These are phyloP conservation scores for Fusarium irregulare DNA, from an alignment of 2,329 filamentous ascomycete species.

Conservation along the genomic window DNA sequence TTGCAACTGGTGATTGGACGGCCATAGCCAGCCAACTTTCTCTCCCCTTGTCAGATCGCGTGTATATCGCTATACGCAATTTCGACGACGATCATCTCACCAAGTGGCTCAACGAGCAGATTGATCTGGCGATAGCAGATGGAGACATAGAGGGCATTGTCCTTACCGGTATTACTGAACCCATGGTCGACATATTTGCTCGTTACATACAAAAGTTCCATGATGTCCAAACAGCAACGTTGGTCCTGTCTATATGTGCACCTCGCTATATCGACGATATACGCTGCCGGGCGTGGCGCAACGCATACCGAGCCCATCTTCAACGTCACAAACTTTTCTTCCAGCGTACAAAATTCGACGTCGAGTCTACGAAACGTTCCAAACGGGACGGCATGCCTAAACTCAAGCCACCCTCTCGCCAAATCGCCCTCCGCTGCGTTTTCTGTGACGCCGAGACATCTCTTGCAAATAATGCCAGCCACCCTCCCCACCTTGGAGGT, in stretches of 20 bases:
- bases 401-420: conserved; percentile 67
- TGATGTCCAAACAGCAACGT: conserved; percentile 82
- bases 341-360: conserved; percentile 80
- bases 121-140: conserved; percentile 67
- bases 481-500: conserved; percentile 21
- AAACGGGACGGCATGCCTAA: conserved; percentile 66
- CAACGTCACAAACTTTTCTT: conserved; percentile 80
- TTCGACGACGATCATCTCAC: conserved; percentile 71
- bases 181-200: conserved; percentile 78
- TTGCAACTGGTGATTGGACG: conserved; percentile 81
- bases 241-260: conserved; percentile 78
- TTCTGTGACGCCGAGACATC: conserved; percentile 76
- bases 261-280: conserved; percentile 82
- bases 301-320: conserved; percentile 76
- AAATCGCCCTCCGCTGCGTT: conserved; percentile 80
- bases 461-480: conserved; percentile 54
- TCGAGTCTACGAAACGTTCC: conserved; percentile 77
- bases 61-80: conserved; percentile 77
- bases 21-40: conserved; percentile 78
- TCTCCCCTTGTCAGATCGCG: conserved; percentile 78
- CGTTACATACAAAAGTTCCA: conserved; percentile 80
- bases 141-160: conserved; percentile 83
- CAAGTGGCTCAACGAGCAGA: conserved; percentile 75
- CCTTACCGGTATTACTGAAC: conserved; percentile 80
- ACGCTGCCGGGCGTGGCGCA: conserved; percentile 79